phyloP scores from a whole-genome alignment of 139 green algal species.

The Tetratostichococcus sp. region DNA sequence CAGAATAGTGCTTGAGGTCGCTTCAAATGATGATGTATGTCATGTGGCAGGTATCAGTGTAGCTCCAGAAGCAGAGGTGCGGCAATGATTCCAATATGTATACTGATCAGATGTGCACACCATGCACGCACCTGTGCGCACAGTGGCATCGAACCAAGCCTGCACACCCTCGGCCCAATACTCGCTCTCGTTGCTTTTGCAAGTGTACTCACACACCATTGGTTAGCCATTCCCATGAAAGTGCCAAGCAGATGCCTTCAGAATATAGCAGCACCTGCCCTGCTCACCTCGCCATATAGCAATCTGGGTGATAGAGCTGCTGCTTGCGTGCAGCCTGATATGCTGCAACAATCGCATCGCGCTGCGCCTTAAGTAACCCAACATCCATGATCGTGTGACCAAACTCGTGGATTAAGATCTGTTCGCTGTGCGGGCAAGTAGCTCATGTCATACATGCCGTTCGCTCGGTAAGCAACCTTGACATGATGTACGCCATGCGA shows the following conservation, averaged over 20 bases:
- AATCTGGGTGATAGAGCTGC: conserved; percentile 3
- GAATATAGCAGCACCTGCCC: too few relatives aligned
- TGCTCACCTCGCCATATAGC: conserved; percentile 19
- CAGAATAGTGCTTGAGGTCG: not conserved
- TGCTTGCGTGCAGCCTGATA: conserved; percentile 15
- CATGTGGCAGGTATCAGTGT: too few relatives aligned
- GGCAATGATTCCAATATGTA: too few relatives aligned
- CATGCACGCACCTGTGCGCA: conserved; percentile 29
- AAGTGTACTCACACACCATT: too few relatives aligned
- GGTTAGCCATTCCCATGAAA: too few relatives aligned
- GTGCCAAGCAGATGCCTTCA: too few relatives aligned
- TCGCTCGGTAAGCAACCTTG: too few relatives aligned
- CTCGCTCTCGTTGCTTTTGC: conserved; percentile 67
- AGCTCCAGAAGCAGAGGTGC: not conserved
- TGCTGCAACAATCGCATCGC: conserved; percentile 14
- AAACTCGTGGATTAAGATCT: conserved; percentile 73
- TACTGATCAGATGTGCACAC: too few relatives aligned
- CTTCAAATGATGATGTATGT: too few relatives aligned
- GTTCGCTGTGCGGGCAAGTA: too few relatives aligned
- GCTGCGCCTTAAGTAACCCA: conserved; percentile 22
- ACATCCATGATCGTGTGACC: conserved; percentile 51
- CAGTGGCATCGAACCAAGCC: conserved; percentile 69
- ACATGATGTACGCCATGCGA: too few relatives aligned
- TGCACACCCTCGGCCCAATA: conserved; percentile 77
- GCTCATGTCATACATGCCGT: too few relatives aligned